These are phyloP conservation scores for Botrytis byssoidea DNA, from an alignment of 2,329 filamentous ascomycete species.

Conservation along the genomic window DNA sequence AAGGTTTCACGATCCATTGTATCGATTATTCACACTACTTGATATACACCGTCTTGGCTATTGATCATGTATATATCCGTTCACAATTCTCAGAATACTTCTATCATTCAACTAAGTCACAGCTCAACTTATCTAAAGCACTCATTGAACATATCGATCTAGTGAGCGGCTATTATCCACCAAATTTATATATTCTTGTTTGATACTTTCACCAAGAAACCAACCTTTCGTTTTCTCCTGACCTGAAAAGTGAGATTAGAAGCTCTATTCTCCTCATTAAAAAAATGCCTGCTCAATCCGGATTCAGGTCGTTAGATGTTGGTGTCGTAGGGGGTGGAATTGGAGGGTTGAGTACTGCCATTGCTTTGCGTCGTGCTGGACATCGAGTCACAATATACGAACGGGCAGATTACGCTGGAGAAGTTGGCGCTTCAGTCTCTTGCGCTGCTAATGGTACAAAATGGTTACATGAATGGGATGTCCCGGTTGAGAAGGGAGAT, in stretches of 20 bases:
- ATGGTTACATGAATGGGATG: slow-evolving; percentile 66
- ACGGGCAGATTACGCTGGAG: slow-evolving; percentile 61
- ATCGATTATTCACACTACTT: neutral
- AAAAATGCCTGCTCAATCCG: slow-evolving; percentile 9
- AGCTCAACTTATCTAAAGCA: neutral
- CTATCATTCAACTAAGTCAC: neutral
- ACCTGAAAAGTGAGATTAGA: neutral
- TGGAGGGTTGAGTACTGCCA: slow-evolving; percentile 50
- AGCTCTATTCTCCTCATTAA: neutral
- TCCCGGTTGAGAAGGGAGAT: slow-evolving; percentile 61
- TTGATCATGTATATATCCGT: neutral
- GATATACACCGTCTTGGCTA: neutral
- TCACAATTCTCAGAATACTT: neutral
- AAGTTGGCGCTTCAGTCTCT: slow-evolving; percentile 65
- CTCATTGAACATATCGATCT: neutral
- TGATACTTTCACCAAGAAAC: neutral
- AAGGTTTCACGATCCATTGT: neutral
- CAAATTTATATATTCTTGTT: neutral
- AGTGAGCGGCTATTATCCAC: neutral
- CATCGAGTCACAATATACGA: slow-evolving; percentile 62
- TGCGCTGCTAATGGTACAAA: slow-evolving; percentile 68
- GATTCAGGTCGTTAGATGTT: slow-evolving; percentile 19
- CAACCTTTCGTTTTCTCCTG: no score
- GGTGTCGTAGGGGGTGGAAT: slow-evolving; percentile 25
- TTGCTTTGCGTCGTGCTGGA: slow-evolving; percentile 52